Evolutionary conservation across 495 filamentous ascomycete species (phyloP).

Genomic region (Xylaria acuta): DNA sequence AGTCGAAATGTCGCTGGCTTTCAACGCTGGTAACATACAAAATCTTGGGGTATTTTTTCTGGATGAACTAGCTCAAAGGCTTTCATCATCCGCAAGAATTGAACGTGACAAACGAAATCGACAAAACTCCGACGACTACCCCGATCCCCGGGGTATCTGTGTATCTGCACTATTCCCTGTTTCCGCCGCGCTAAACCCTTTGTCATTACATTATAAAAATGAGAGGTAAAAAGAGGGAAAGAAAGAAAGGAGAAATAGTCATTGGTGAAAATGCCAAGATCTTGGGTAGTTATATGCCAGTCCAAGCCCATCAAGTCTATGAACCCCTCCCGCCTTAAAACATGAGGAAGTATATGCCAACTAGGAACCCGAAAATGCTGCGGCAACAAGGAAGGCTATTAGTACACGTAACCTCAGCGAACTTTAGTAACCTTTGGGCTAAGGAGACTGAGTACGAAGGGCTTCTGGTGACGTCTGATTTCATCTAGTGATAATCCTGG

Average conservation of each 20-base stretch:
- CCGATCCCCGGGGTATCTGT: constrained; percentile 43
- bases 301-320: constrained; percentile 14
- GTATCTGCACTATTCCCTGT: constrained; percentile 37
- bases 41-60: constrained; percentile 19
- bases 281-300: constrained; percentile 11
- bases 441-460: neutral
- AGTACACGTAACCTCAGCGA: constrained; percentile 31
- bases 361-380: constrained; percentile 25
- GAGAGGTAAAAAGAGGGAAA: neutral
- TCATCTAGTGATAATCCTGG: constrained; percentile 45
- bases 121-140: constrained; percentile 16
- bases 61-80: neutral
- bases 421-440: constrained; percentile 23
- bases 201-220: constrained; percentile 42
- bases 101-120: constrained; percentile 13
- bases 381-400: constrained; percentile 30
- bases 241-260: neutral
- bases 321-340: constrained; percentile 13
- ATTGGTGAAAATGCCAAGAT: constrained; percentile 9
- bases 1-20: constrained; percentile 11
- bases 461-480: neutral
- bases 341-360: constrained; percentile 20
- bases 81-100: constrained; percentile 16
- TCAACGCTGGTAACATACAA: constrained; percentile 26
- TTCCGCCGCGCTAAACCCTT: constrained; percentile 32